Evolutionary conservation across 2,329 filamentous ascomycete species (phyloP).

Genomic region (Lasiodiplodia sp.): DNA sequence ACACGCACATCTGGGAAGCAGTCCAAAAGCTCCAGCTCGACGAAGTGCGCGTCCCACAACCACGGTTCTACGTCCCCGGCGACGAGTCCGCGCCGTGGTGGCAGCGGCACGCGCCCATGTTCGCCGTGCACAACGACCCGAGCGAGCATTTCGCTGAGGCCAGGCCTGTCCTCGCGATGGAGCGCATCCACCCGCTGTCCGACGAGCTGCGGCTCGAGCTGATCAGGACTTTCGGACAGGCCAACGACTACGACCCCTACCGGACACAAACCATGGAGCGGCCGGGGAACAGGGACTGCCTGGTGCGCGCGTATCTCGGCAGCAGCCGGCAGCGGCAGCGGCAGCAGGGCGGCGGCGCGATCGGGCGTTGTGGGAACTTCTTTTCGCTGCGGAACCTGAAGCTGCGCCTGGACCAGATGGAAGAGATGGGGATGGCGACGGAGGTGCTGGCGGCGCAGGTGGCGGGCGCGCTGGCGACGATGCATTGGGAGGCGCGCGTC

Average conservation of each 20-base stretch:
- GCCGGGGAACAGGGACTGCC: constrained; percentile 49
- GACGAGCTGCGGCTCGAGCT: not conserved
- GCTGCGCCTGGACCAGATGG: constrained; percentile 60
- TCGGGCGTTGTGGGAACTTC: too few relatives aligned
- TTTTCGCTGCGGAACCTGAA: constrained; percentile 60
- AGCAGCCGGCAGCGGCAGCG: too few relatives aligned
- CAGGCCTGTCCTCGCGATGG: not conserved
- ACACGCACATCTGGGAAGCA: constrained; percentile 17
- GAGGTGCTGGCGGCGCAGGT: constrained; percentile 49
- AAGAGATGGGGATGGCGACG: constrained; percentile 42
- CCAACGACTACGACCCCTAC: too few relatives aligned
- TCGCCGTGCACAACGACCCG: not conserved
- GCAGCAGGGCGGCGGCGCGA: too few relatives aligned
- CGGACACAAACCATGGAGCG: not conserved
- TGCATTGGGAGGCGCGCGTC: constrained; percentile 58
- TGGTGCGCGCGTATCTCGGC: constrained; percentile 60
- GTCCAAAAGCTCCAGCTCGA: not conserved
- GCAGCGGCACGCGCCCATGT: not conserved
- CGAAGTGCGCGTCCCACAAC: not conserved
- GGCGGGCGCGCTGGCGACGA: constrained; percentile 58
- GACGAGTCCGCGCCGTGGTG: not conserved
- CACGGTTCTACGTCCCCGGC: not conserved
- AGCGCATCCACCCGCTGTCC: not conserved
- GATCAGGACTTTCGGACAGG: not conserved
- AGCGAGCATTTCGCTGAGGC: not conserved